These are phyloP conservation scores for Coemansia sp. DNA, from an alignment of 192 early-diverging fungal species.

Conservation along the genomic window DNA sequence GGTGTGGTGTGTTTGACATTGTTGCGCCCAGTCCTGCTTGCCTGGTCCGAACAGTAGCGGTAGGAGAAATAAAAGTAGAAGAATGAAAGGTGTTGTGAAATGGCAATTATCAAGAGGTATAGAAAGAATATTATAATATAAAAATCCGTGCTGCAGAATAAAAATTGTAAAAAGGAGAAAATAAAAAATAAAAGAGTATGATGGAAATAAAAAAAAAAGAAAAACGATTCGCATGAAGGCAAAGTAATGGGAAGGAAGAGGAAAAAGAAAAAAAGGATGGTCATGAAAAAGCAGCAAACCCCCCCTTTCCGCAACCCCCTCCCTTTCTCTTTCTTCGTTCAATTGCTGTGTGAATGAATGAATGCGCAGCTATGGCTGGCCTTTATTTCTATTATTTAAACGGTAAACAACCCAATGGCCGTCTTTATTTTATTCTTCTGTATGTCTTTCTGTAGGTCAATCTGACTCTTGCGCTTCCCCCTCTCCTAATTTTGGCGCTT, in stretches of 20 bases:
- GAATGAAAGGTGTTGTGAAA: conserved; percentile 4
- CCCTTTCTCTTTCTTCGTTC: not conserved
- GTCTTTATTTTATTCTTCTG: too few relatives aligned
- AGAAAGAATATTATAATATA: conserved; percentile 12
- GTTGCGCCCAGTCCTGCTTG: not conserved
- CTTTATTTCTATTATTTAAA: too few relatives aligned
- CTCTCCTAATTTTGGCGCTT: not conserved
- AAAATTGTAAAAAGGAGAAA: not conserved
- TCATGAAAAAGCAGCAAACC: not conserved
- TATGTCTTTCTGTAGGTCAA: too few relatives aligned
- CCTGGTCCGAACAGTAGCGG: conserved; percentile 4
- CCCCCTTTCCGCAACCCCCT: conserved; percentile 6
- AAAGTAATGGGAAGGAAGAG: too few relatives aligned
- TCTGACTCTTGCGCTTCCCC: not conserved
- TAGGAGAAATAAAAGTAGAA: conserved; percentile 9
- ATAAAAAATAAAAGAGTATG: conserved; percentile 7
- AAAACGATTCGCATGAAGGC: conserved; percentile 9
- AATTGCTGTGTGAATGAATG: not conserved
- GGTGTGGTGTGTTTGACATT: conserved; percentile 39
- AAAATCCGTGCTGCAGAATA: conserved; percentile 11
- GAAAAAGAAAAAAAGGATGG: not conserved
- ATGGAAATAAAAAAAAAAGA: conserved; percentile 7
- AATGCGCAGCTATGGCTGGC: not conserved
- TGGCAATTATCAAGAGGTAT: not conserved
- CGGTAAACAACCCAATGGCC: too few relatives aligned